phyloP scores from a whole-genome alignment of 257 asterid genomes.

The Hygrophila difformis region DNA sequence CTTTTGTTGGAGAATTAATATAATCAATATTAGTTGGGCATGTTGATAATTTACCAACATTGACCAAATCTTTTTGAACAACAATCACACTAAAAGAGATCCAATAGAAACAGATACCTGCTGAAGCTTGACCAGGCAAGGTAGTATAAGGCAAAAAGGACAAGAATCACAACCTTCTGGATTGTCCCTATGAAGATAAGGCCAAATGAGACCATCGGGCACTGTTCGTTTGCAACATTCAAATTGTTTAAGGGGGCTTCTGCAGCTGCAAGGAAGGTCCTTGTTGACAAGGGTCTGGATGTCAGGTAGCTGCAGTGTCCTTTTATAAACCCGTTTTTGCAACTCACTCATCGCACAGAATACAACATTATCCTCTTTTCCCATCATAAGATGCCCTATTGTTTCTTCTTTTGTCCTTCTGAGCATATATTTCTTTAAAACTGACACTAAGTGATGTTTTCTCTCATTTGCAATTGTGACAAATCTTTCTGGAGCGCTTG shows the following conservation, averaged over 20 bases:
- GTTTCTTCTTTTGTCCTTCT: slow-evolving; percentile 97
- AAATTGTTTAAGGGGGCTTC: slow-evolving; percentile 88
- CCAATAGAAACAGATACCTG: slow-evolving; percentile 40
- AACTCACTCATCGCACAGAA: slow-evolving; percentile 90
- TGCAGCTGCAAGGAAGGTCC: slow-evolving; percentile 84
- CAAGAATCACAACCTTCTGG: slow-evolving; percentile 95
- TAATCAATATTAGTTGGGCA: too few species aligned
- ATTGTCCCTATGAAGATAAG: slow-evolving; percentile 72
- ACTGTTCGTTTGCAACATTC: slow-evolving; percentile 83
- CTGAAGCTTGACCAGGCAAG: slow-evolving; percentile 91
- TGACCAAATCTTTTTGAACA: slow-evolving; percentile 10
- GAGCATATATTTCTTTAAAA: slow-evolving; percentile 61
- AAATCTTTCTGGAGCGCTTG: slow-evolving; percentile 76
- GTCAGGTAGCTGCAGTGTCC: slow-evolving; percentile 77
- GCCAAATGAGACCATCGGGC: slow-evolving; percentile 81
- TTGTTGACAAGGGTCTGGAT: slow-evolving; percentile 81
- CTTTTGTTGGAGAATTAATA: too few species aligned
- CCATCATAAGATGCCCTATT: slow-evolving; percentile 94
- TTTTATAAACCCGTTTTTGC: slow-evolving; percentile 79
- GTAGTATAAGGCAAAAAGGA: slow-evolving; percentile 95
- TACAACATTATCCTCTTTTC: slow-evolving; percentile 92
- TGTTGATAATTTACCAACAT: too few species aligned
- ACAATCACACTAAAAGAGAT: slow-evolving; percentile 3
- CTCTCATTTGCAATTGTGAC: slow-evolving; percentile 72
- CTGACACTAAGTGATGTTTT: slow-evolving; percentile 67